Base-by-base conservation (phyloP, 2,329 filamentous ascomycete species). In the Metarhizium robertsii region DNA sequence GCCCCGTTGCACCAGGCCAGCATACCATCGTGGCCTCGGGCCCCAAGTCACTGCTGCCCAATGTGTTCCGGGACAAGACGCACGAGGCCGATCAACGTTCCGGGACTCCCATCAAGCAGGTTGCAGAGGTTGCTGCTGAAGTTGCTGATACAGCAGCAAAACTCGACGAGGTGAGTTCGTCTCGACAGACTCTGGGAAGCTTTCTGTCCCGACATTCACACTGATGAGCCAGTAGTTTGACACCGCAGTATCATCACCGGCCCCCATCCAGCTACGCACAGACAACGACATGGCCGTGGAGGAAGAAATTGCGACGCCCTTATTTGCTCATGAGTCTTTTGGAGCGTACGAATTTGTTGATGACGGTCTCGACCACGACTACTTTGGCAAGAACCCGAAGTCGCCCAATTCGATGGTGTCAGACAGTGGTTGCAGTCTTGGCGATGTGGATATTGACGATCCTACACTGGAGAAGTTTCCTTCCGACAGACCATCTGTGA, bases 391-490 rank as follows among this genome's bases (percentile, higher is more conserved):
- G 38, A 57, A 50, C 20, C 60, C 59, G 57, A 64, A 55, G 52
- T 54, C 48, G 50, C 62, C 48, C 29, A 56, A 56, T 7, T 56
- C 59, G 11, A 60, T 56, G 34, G 48, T 43, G 29, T 62, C 57
- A 30, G 55, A 61, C 13, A 61, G 61, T 45, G 62, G 61, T 7
- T 57, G 59, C 32, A 59, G 57, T 30, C 42, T 52, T 13, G 57
- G 55, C 13, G 55, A 64, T 10, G 49, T 64, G 30, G 76, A 79
- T 50, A 57, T 74, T 2, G 69, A 74, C 50, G 77, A 80, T 52
- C 76, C 77, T 1, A 77, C 72, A 0, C 64, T 80, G 8, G 77
- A 79, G 58, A 67, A 63, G 18, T 79, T 79, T 58, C 77, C 77
- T 2, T 76, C 71, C 1, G 72, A 73, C 52, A 68, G 70, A 16